Conservation (phyloP, 192 early-diverging fungal genomes). For the Pilaira anomala region DNA sequence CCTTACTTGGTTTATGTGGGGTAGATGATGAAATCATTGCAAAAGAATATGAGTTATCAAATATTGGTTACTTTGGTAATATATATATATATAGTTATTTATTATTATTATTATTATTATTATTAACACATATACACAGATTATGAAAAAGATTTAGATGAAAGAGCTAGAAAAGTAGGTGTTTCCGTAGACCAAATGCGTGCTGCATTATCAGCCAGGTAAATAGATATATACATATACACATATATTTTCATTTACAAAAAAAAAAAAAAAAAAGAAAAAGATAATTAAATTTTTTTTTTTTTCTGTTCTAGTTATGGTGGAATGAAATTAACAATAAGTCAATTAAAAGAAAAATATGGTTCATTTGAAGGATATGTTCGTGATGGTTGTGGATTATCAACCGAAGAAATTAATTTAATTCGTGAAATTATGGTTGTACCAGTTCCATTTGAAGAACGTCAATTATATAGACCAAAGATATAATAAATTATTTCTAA, state of each 20-base stretch:
- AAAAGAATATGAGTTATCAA: conserved; percentile 59
- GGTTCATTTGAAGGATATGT: conserved; percentile 48
- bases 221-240: neutral
- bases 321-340: conserved; percentile 32
- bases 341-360: conserved; percentile 40
- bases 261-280: too few species aligned
- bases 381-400: conserved; percentile 37
- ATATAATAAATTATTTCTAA: neutral
- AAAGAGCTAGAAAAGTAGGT: conserved; percentile 18
- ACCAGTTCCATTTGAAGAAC: conserved; percentile 39
- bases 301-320: conserved; percentile 5
- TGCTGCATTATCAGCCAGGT: conserved; percentile 26
- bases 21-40: conserved; percentile 68
- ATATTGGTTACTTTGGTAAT: conserved; percentile 37
- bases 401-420: conserved; percentile 32
- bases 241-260: too few species aligned
- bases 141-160: conserved; percentile 9
- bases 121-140: neutral
- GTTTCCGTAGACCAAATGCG: conserved; percentile 21
- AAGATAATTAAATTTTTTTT: too few species aligned
- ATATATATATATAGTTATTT: neutral
- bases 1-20: conserved; percentile 57
- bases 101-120: neutral
- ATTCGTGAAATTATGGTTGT: conserved; percentile 42
- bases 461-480: conserved; percentile 26